Base-by-base conservation (phyloP, 148 eudicot genomes). In the Bassia scoparia region DNA sequence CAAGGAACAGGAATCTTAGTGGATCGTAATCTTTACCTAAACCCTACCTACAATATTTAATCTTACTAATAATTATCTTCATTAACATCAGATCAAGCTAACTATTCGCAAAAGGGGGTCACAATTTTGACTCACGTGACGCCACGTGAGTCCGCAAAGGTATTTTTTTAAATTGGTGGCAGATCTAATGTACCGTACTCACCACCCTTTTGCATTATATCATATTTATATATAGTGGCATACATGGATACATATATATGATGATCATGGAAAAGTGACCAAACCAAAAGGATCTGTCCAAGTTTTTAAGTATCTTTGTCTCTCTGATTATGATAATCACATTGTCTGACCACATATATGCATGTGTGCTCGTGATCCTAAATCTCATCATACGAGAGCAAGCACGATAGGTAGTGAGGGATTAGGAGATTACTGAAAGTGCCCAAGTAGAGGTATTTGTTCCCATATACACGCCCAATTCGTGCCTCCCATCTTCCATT, bases 401-500 rank as follows among this genome's bases (percentile, higher is more conserved):
- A 31, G 38, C 29, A 27, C 21, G 13, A 29, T 53, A 21, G 59
- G n/a, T n/a, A 56, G 33, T 27, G 49, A 21, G 58, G 23, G 60
- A 52, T 38, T 37, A 54, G 71, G 62, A 50, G 31, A 72, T 84
- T 86, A 88, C 92, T 83, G 80, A 81, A 88, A 56, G 92, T 88
- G 74, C 92, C 92, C 68, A 88, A 73, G 73, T 88, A 88, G 71
- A 88, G 84, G 77, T 88, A 88, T 53, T 88, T 86, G 81, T 86
- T 88, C 58, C 89, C 89, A 10, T 81, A 81, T 20, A 88, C 92
- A 5, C 92, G 86, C 15, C 92, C 92, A 1, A 88, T 88, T 46
- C 92, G 81, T 43, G 92, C 92, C 71, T 88, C 92, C 92, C 92
- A 88, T 77, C 89, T 75, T 46, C 92, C 92, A 35, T 88, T 88